phyloP scores from a whole-genome alignment of 805 yeast species.

The Teunomyces tritomae region DNA sequence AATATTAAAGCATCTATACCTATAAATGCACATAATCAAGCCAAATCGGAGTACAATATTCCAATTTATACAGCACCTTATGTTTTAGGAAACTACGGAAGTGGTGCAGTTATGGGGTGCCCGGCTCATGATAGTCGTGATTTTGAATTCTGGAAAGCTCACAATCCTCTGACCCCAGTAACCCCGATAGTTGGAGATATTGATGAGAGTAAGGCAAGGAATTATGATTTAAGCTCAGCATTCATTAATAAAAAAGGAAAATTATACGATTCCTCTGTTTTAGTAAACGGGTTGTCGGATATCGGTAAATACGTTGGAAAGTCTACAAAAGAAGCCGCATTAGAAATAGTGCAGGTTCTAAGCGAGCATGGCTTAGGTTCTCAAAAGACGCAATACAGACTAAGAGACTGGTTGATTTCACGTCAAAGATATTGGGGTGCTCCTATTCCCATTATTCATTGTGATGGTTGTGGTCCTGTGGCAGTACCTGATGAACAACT shows the following conservation, averaged over 20 bases:
- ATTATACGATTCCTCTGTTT: conserved; percentile 24
- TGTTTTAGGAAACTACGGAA: conserved; percentile 79
- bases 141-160: conserved; percentile 70
- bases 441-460: conserved; percentile 93
- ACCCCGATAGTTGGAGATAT: conserved; percentile 47
- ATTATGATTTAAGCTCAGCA: conserved; percentile 42
- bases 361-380: conserved; percentile 41
- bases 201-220: conserved; percentile 11
- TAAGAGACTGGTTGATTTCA: conserved; percentile 93
- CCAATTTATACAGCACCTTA: conserved; percentile 92
- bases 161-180: conserved; percentile 46
- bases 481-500: conserved; percentile 87
- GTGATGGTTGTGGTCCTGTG: conserved; percentile 81
- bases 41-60: conserved; percentile 25
- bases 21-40: conserved; percentile 34
- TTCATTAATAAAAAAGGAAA: conserved; percentile 48
- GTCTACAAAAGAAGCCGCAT: conserved; percentile 49
- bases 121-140: conserved; percentile 93
- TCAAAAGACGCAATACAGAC: conserved; percentile 50
- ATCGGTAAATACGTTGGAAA: conserved; percentile 49
- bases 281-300: conserved; percentile 23
- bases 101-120: conserved; percentile 97
- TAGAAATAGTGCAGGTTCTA: conserved; percentile 44
- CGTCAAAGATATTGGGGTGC: conserved; percentile 99
- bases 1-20: conserved; percentile 57